Conservation (phyloP, 116 monocot species). For the Zostera marina region DNA sequence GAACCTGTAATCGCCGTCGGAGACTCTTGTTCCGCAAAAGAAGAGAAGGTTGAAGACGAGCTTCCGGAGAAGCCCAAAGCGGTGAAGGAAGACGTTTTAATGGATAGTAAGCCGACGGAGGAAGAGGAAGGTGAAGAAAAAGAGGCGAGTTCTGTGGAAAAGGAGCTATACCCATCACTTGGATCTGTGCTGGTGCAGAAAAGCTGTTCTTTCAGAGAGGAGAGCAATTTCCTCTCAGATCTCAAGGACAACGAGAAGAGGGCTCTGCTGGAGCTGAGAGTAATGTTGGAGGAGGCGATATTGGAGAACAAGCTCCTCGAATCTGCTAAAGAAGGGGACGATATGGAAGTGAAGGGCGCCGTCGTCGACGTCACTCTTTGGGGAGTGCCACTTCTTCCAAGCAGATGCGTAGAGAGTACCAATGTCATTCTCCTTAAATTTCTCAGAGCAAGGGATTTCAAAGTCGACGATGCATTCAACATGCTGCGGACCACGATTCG, state of each 20-base stretch:
- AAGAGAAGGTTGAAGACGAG: neutral
- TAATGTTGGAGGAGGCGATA: conserved; percentile 25
- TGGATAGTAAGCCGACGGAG: neutral
- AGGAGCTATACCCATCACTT: neutral
- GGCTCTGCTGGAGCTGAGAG: conserved; percentile 21
- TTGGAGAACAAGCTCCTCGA: conserved; percentile 19
- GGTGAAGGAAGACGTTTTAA: neutral
- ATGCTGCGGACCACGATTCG: conserved; percentile 43
- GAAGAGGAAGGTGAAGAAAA: neutral
- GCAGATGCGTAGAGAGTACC: conserved; percentile 32
- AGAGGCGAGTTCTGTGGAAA: neutral
- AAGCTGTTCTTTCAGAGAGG: conserved; percentile 51
- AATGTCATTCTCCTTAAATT: conserved; percentile 66
- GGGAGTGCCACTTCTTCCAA: conserved; percentile 49
- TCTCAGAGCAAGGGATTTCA: conserved; percentile 70
- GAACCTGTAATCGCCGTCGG: neutral
- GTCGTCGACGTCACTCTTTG: conserved; percentile 26
- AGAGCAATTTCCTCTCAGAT: conserved; percentile 58
- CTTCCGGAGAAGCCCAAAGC: neutral
- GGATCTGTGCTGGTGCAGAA: conserved; percentile 18
- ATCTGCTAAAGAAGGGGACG: neutral
- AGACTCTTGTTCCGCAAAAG: neutral
- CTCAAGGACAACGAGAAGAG: conserved; percentile 35
- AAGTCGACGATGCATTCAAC: conserved; percentile 41
- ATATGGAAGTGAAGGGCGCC: neutral